Conservation (phyloP, 176 grass and related monocot genomes). For the Raddia guianensis region DNA sequence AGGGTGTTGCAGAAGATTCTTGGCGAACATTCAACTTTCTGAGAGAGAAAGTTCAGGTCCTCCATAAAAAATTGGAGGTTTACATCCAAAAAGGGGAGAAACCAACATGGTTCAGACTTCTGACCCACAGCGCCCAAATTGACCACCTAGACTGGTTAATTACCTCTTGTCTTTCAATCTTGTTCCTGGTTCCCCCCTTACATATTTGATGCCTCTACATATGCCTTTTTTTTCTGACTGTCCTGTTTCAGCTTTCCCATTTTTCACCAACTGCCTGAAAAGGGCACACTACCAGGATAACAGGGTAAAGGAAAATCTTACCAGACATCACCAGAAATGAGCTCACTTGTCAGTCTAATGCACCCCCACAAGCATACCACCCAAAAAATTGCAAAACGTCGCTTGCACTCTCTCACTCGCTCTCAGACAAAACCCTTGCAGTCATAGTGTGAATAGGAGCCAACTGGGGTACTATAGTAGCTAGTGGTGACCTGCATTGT, state of each 20-base stretch:
- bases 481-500: constrained; percentile 25
- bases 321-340: constrained; percentile 27
- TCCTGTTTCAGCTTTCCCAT: neutral
- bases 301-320: constrained; percentile 40
- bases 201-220: constrained; percentile 2
- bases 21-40: neutral
- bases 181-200: neutral
- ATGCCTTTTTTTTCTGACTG: constrained; percentile 14
- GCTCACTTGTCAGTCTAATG: constrained; percentile 48
- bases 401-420: constrained; percentile 38
- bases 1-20: neutral
- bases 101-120: neutral
- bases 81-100: constrained; percentile 37
- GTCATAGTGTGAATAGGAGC: constrained; percentile 38
- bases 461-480: neutral
- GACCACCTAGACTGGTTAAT: neutral
- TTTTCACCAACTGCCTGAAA: constrained; percentile 34
- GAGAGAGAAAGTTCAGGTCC: constrained; percentile 46
- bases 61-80: constrained; percentile 59
- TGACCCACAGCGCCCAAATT: neutral
- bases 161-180: neutral
- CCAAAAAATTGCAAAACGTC: constrained; percentile 41
- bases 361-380: constrained; percentile 24
- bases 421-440: constrained; percentile 53
- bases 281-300: constrained; percentile 17